Evolutionary conservation across 345 rosid genomes (phyloP).

Genomic region (Toxicodendron radicans): DNA sequence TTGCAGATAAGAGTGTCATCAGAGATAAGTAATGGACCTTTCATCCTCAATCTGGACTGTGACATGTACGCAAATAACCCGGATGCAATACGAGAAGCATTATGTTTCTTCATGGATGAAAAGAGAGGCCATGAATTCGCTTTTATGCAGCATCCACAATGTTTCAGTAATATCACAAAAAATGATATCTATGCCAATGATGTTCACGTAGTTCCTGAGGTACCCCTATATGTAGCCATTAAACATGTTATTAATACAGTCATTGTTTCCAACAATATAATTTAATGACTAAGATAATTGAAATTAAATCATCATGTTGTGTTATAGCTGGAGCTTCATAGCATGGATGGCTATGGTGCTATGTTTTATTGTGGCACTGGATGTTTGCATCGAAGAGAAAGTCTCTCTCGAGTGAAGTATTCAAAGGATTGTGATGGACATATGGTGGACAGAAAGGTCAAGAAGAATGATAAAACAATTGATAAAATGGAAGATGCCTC

Average conservation of each 20-base stretch:
- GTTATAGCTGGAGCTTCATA: slow-evolving; percentile 33
- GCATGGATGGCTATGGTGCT: slow-evolving; percentile 31
- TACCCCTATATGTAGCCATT: no score
- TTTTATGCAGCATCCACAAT: slow-evolving; percentile 42
- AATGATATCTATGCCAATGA: slow-evolving; percentile 35
- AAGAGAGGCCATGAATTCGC: slow-evolving; percentile 40
- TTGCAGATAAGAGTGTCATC: slow-evolving; percentile 55
- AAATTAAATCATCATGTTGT: background rate
- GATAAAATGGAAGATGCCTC: slow-evolving; percentile 34
- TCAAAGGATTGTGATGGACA: slow-evolving; percentile 2
- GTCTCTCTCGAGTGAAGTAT: slow-evolving; percentile 34
- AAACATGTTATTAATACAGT: background rate
- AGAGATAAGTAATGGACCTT: slow-evolving; percentile 39
- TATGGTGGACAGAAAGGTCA: background rate
- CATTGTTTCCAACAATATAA: no score
- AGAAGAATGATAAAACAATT: slow-evolving; percentile 8
- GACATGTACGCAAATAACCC: slow-evolving; percentile 55
- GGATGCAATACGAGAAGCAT: slow-evolving; percentile 37
- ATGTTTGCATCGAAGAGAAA: slow-evolving; percentile 36
- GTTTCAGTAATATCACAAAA: slow-evolving; percentile 29
- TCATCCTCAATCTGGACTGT: slow-evolving; percentile 47
- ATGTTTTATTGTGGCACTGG: slow-evolving; percentile 37
- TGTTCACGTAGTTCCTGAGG: slow-evolving; percentile 14
- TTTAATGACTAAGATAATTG: background rate
- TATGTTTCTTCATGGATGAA: slow-evolving; percentile 56